Base-by-base conservation (phyloP, 257 asterid genomes). In the Plectranthus barbatus region DNA sequence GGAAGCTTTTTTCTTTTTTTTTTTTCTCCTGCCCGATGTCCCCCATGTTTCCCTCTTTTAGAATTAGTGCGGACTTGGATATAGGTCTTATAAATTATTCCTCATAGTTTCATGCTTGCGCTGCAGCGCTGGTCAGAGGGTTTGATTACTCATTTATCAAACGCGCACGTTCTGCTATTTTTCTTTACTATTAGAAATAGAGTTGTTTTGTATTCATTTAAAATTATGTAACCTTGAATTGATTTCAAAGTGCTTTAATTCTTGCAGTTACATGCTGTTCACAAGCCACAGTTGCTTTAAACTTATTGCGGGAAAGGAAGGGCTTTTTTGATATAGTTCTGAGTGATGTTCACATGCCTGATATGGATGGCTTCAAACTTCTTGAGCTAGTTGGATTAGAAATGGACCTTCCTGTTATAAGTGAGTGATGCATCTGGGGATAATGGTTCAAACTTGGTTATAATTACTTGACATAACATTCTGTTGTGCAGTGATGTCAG, bases 301-400 rank as follows among this genome's bases (percentile, higher is more conserved):
- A 76, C 66, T 73, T 85, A 61, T 64, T 91, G 68, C 79, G 97
- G 69, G 95, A 91, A 58, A 76, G 86, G 80, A 91, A 82, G 74
- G 90, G 83, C 58, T 77, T 77, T 66, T 91, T 77, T 45, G 97
- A 91, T 72, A 50, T 91, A 60, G 89, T 91, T 19, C 83, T 91
- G 66, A 91, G 96, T 65, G 97, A 91, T 69, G 96, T 91, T 40
- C 96, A 91, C 76, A 87, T 91, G 97, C 97, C 97, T 64, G 96
- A 91, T 72, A 87, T 91, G 96, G 94, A 91, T 81, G 97, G 97
- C 47, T 87, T 85, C 77, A 87, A 79, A 63, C 96, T 91, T 72
- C 95, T 91, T 52, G 97, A 91, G 77, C 91, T 75, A 53, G 85
- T 91, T 66, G 97, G 96, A 55, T 67, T 91, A 73, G 97, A 91